These are phyloP conservation scores for Coniophora puteana DNA, from an alignment of 1,284 basidiomycete genomes.

Conservation along the genomic window DNA sequence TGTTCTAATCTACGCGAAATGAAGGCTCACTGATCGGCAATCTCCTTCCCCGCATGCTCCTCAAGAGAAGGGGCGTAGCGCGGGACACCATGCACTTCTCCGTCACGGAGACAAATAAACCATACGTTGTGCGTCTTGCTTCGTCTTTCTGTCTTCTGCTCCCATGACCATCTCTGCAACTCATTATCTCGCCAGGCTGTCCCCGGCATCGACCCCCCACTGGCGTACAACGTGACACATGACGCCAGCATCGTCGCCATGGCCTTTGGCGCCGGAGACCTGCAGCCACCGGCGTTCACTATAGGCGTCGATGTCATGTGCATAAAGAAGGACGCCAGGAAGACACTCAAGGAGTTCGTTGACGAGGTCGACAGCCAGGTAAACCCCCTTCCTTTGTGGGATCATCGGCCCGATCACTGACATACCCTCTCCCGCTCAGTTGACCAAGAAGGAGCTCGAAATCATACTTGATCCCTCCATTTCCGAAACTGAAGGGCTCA, in stretches of 20 bases:
- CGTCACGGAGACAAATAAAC: slow-evolving; percentile 62
- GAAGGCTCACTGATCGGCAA: slow-evolving; percentile 71
- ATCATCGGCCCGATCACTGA: slow-evolving; percentile 9
- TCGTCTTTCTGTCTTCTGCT: not conserved
- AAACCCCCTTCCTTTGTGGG: slow-evolving; percentile 1
- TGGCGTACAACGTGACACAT: slow-evolving; percentile 79
- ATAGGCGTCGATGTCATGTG: slow-evolving; percentile 81
- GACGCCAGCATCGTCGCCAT: slow-evolving; percentile 71
- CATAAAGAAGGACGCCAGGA: slow-evolving; percentile 53
- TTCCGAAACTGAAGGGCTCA: slow-evolving; percentile 41
- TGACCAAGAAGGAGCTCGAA: slow-evolving; percentile 50
- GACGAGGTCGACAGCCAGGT: slow-evolving; percentile 67
- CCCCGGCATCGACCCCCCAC: slow-evolving; percentile 39
- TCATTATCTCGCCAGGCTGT: slow-evolving; percentile 33
- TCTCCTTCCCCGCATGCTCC: slow-evolving; percentile 59
- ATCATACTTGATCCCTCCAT: slow-evolving; percentile 35
- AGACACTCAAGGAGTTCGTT: slow-evolving; percentile 56
- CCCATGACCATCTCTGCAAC: slow-evolving; percentile 5
- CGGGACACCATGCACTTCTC: slow-evolving; percentile 46
- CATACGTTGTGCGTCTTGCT: slow-evolving; percentile 57
- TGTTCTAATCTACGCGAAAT: slow-evolving; percentile 1
- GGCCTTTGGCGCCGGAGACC: slow-evolving; percentile 51
- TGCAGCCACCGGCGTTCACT: slow-evolving; percentile 53
- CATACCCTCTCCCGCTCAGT: slow-evolving; percentile 32
- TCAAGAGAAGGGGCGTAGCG: slow-evolving; percentile 51